Base-by-base conservation (phyloP, 352 stramenopile genomes). In the Globisporangium cederbergense region DNA sequence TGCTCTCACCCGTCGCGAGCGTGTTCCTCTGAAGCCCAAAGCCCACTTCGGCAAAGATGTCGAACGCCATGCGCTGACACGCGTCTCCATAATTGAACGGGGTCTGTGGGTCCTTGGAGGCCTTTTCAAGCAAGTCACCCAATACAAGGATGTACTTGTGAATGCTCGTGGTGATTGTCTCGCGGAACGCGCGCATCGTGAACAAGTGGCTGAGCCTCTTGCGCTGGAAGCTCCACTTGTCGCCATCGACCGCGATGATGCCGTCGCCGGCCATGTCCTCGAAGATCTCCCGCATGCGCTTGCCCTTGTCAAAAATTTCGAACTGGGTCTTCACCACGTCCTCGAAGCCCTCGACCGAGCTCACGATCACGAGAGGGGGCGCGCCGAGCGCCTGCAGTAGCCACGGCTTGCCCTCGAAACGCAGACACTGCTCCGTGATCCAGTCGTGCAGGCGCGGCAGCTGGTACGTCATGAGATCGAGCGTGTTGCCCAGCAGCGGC, bases 11-110 rank as follows among this genome's bases (percentile, higher is more conserved):
- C 1, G 58, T 56, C 42, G 74, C 73, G 25, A 86, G 70, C 9
- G 73, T 74, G 30, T 88, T 65, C 42, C 77, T 71, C 40, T 87
- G 58, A 22, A 87, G 49, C 1, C 79, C 81, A n/a, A 90, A 76
- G 1, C 72, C 72, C 36, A 90, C 70, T 34, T 87, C 75, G 0
- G 77, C 71, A 50, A 89, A 91, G 6, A 76, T 78, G 55, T 87
- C 77, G 16, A 88, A 77, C 13, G 79, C 72, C 43, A 88, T 83
- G 9, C 71, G 68, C 30, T 81, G 73, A 61, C 86, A 86, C 16
- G 78, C 56, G 42, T 80, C 58, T 3, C 60, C 60, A 9, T 46
- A 60, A 16, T 66, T 20, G 18, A 66, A 38, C 30, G 60, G 45
- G 20, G 34, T 20, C 25, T 36, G 10, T 8, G 13, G 34, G 6